A percentile compares a stretch with the other conserved stretches of the same genome.
Conservation (phyloP, 805 yeast genomes). For the Ascoidea rubescens region DNA sequence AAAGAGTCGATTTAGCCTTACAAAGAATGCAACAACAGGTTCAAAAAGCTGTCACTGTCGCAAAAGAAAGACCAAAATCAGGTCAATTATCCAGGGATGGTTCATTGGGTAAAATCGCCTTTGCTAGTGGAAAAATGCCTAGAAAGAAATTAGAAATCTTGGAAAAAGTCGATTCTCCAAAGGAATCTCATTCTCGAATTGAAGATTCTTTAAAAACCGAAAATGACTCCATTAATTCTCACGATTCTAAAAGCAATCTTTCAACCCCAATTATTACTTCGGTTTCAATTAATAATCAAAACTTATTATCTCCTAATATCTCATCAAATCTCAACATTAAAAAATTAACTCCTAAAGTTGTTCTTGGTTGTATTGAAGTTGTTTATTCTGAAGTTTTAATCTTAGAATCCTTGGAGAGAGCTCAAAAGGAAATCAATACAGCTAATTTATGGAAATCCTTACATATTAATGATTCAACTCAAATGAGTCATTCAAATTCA, state of each 20-base stretch:
- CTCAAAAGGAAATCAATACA: constrained; percentile 30
- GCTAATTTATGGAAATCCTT: constrained; percentile 63
- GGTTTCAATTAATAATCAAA: constrained; percentile 15
- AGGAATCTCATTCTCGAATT: constrained; percentile 35
- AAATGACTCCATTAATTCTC: constrained; percentile 18
- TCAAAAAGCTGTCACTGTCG: constrained; percentile 89
- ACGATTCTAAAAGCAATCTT: constrained; percentile 13
- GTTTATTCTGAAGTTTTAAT: constrained; percentile 66
- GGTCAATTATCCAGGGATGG: constrained; percentile 53
- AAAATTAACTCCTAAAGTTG: constrained; percentile 29
- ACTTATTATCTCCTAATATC: constrained; percentile 12
- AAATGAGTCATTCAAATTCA: too few relatives aligned
- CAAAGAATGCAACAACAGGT: constrained; percentile 98
- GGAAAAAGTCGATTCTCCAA: too few relatives aligned
- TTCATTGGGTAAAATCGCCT: constrained; percentile 76
- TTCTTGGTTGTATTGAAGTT: constrained; percentile 59
- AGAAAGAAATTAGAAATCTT: constrained; percentile 68
- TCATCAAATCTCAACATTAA: constrained; percentile 11
- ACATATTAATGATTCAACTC: constrained; percentile 51
- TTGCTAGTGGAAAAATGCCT: constrained; percentile 72
- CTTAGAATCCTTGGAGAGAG: constrained; percentile 64
- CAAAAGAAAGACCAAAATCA: constrained; percentile 71
- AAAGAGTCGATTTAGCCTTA: constrained; percentile 78
- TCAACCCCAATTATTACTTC: constrained; percentile 16
- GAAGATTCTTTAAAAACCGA: constrained; percentile 15